Conservation (phyloP, 2,329 filamentous ascomycete genomes). For the Phaeosphaeria sp. region DNA sequence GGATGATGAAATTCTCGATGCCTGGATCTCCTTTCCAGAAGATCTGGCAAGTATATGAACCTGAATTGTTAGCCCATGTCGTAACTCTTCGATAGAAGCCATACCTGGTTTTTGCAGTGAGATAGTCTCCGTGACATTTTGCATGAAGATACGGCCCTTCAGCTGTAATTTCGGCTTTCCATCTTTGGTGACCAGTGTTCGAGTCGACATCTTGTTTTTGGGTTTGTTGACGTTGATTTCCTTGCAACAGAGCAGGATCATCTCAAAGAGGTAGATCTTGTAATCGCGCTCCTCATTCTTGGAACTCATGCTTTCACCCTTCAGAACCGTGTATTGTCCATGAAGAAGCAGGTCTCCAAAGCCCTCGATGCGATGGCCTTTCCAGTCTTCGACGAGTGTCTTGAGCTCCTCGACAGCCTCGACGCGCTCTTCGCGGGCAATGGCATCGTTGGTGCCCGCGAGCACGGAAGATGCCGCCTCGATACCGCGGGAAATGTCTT, state of each 20-base stretch:
- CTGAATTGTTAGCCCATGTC: conserved; percentile 52
- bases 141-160: conserved; percentile 98
- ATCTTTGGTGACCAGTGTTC: conserved; percentile 71
- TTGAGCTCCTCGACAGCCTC: conserved; percentile 85
- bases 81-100: neutral
- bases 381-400: conserved; percentile 92
- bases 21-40: conserved; percentile 98
- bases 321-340: conserved; percentile 90
- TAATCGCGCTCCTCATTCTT: conserved; percentile 97
- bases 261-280: conserved; percentile 96
- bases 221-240: conserved; percentile 85
- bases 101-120: conserved; percentile 84
- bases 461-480: conserved; percentile 83
- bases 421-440: conserved; percentile 83
- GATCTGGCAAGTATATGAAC: conserved; percentile 93
- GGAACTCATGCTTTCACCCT: conserved; percentile 72
- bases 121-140: conserved; percentile 95
- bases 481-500: conserved; percentile 77
- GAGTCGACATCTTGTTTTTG: conserved; percentile 73
- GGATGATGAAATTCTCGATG: conserved; percentile 95
- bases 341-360: conserved; percentile 89
- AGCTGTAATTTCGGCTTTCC: conserved; percentile 82
- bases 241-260: conserved; percentile 95
- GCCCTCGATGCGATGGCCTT: conserved; percentile 85
- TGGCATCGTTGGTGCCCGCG: conserved; percentile 85